Evolutionary conservation across 495 filamentous ascomycete species (phyloP).

Genomic region (Hyaloscypha variabilis): DNA sequence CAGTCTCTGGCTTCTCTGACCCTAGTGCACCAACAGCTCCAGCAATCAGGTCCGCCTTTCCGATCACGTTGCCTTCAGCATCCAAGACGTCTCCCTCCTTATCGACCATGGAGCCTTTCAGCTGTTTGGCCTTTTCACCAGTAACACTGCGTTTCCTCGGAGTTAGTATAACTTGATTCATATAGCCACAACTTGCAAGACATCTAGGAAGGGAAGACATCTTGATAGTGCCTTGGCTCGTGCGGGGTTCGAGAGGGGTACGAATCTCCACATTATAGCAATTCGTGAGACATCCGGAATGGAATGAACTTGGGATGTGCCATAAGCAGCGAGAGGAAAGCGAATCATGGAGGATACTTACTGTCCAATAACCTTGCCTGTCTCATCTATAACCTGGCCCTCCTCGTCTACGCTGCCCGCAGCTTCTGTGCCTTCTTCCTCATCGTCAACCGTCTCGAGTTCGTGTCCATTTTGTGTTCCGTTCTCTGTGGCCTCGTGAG

Average conservation of each 20-base stretch:
- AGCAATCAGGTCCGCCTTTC: slow-evolving; percentile 54
- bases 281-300: not conserved
- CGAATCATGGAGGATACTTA: not conserved
- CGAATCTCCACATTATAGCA: not conserved
- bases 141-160: slow-evolving; percentile 18
- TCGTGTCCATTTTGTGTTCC: slow-evolving; percentile 23
- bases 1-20: slow-evolving; percentile 19
- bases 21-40: slow-evolving; percentile 27
- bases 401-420: slow-evolving; percentile 66
- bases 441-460: slow-evolving; percentile 25
- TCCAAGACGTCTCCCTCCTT: slow-evolving; percentile 80
- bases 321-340: not conserved
- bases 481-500: slow-evolving; percentile 14
- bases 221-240: not conserved
- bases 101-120: slow-evolving; percentile 65
- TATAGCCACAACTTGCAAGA: not conserved
- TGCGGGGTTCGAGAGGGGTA: not conserved
- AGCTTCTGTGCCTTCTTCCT: slow-evolving; percentile 17
- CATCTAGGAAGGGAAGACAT: not conserved
- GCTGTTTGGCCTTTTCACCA: slow-evolving; percentile 46
- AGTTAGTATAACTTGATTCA: slow-evolving; percentile 1
- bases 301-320: not conserved
- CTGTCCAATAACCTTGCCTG: slow-evolving; percentile 73
- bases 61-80: slow-evolving; percentile 78
- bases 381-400: slow-evolving; percentile 70